Evolutionary conservation across 805 yeast genomes (phyloP), one percentile per base, ranked within the genome.

Genomic region (Kodamaea laetipori): DNA sequence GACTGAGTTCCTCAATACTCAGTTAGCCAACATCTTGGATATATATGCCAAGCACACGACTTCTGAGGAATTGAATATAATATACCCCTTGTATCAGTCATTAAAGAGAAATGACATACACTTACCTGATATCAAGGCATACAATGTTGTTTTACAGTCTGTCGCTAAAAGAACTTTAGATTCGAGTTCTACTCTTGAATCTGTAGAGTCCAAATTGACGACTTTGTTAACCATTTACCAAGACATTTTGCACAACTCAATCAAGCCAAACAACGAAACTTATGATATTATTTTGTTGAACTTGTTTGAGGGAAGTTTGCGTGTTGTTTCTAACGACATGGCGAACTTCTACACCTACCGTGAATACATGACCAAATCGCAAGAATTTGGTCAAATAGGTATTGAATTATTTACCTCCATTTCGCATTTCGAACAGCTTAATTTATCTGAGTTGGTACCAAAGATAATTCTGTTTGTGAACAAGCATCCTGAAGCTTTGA

Each of bases 211-310:
- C 36, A 77, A 76, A 56, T 68, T 85, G 57, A 83, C 86, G 2
- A 78, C 75, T 42, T 58, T 85, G 45, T 64, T 85, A 49, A 82
- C 80, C 15, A 80, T 83, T 26, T 85, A 85, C 56, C 86, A 85
- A 39, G 90, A 83, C 53, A 64, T 84, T 57, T 67, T 85, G 28
- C 56, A 44, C 4, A 41, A 40, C 16, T 71, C 68, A 47, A 47
- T 78, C 30, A 81, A 78, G 56, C 94, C 94, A 12, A 69, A 74
- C 18, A 54, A 58, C 32, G 67, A 66, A 13, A 82, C 86, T 6
- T 84, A 78, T 59, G 67, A 76, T 52, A 58, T 65, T 1, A 58
- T 77, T 4, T 65, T 85, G 36, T 61, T 64, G 16, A 73, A 77
- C 23, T 66, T 85, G 19, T 66, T 84, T 41, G 63, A 65, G 30